Evolutionary conservation across 1,284 basidiomycete genomes (phyloP).

Genomic region (Sanghuangporus baumii): DNA sequence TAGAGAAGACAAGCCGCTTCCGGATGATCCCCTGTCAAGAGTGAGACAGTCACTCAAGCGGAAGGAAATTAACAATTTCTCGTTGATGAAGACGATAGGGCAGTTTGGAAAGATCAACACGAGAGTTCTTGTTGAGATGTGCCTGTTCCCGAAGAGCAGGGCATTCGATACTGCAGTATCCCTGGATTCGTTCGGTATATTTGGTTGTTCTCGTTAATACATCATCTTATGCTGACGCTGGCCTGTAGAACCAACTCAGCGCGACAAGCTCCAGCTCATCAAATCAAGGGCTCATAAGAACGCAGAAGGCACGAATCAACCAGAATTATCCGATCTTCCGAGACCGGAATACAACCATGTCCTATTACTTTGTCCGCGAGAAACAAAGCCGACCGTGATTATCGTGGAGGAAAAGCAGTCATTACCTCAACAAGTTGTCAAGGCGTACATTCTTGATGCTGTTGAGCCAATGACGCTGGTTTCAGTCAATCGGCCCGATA

Average conservation of each 20-base stretch:
- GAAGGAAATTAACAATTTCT: slow-evolving; percentile 11
- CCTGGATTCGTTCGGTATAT: slow-evolving; percentile 12
- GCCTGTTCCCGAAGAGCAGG: slow-evolving; percentile 1
- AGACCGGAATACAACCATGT: slow-evolving; percentile 14
- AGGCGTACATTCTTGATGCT: slow-evolving; percentile 11
- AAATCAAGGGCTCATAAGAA: neutral
- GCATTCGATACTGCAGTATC: slow-evolving; percentile 10
- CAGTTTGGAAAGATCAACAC: slow-evolving; percentile 7
- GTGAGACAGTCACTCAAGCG: slow-evolving; percentile 10
- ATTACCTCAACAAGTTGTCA: slow-evolving; percentile 11
- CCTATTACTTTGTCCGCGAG: slow-evolving; percentile 14
- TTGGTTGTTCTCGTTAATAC: neutral
- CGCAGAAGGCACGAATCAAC: neutral
- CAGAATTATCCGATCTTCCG: neutral
- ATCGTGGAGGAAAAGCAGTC: slow-evolving; percentile 3
- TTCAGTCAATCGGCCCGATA: slow-evolving; percentile 6
- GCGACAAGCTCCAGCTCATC: slow-evolving; percentile 10
- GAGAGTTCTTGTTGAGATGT: slow-evolving; percentile 13
- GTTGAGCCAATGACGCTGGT: slow-evolving; percentile 10
- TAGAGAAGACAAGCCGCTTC: neutral
- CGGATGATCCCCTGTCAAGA: neutral
- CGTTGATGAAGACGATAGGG: slow-evolving; percentile 5
- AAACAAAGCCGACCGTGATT: slow-evolving; percentile 5
- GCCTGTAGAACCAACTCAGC: slow-evolving; percentile 1
- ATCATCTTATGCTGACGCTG: neutral